phyloP scores from a whole-genome alignment of 352 stramenopile genomes.

The Albugo laibachii region DNA sequence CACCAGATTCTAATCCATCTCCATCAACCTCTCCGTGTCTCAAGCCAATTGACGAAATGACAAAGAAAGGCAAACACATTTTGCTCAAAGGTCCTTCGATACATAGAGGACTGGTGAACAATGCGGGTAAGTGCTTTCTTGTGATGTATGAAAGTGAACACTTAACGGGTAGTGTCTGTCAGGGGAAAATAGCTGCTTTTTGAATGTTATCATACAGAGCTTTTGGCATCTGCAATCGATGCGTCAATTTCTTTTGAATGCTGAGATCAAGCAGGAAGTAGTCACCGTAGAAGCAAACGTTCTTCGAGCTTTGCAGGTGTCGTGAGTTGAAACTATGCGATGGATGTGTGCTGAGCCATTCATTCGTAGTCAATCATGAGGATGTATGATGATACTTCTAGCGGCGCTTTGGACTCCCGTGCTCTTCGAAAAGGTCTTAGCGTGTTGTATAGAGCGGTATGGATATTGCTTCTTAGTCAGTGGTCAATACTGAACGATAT shows the following conservation, averaged over 20 bases:
- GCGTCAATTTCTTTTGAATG: constrained; percentile 62
- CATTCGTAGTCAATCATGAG: constrained; percentile 38
- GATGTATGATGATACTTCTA: constrained; percentile 69
- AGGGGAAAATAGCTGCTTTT: constrained; percentile 81
- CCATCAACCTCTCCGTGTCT: neutral
- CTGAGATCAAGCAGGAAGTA: constrained; percentile 72
- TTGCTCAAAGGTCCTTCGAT: constrained; percentile 42
- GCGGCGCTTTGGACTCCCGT: constrained; percentile 48
- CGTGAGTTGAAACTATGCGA: neutral
- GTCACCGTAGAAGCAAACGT: constrained; percentile 53
- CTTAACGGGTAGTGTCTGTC: too few species aligned
- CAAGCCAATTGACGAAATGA: too few species aligned
- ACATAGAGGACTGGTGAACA: constrained; percentile 57
- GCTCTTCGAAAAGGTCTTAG: constrained; percentile 72
- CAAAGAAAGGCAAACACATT: constrained; percentile 35
- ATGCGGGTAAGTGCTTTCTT: constrained; percentile 10
- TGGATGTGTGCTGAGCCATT: neutral
- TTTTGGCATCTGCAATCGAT: constrained; percentile 84
- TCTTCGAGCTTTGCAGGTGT: constrained; percentile 36
- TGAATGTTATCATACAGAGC: constrained; percentile 81
- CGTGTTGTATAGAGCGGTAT: constrained; percentile 34
- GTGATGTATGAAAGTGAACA: too few species aligned
- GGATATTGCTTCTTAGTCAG: neutral
- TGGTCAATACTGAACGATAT: neutral
- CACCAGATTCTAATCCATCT: neutral